Base-by-base conservation (phyloP, 768 basidiomycete species). In the Phaeotremella fagi region DNA sequence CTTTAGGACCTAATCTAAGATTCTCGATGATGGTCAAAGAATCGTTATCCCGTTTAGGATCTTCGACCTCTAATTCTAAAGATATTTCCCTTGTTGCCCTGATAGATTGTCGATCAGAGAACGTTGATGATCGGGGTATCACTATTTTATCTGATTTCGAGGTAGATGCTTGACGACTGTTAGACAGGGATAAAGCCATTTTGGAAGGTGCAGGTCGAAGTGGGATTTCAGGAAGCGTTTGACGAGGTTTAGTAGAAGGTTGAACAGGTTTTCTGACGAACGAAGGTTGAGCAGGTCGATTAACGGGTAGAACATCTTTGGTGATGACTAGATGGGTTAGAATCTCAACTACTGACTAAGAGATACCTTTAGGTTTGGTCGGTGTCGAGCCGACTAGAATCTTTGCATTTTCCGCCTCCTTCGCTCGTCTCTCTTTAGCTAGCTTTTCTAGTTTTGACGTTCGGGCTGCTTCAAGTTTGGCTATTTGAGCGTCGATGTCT, bases 1-100 rank as follows among this genome's bases (percentile, higher is more conserved):
- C 84, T 45, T 78, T 78, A 6, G 92, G 90, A 0, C 92, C 92
- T 42, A 83, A 78, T 58, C 82, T 75, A 14, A 99, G 78, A 25
- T 85, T 82, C 60, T 95, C 87, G 5, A 92, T 73, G 16, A 97
- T 73, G 0, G 82, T 81, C 37, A 73, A 41, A 27, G 44, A 47
- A 25, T 64, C 64, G 26, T 55, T 42, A 41, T 71, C 70, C 51
- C 68, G 51, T 53, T 41, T 51, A 25, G 45, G 24, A 15, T 51
- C 48, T n/a, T 45, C 45, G 15, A 22, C 50, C 26, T 50, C 52
- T 33, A 47, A 41, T 45, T 52, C 52, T n/a, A n/a, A n/a, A n/a
- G n/a, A n/a, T n/a, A n/a, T n/a, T n/a, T n/a, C n/a, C n/a, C n/a
- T n/a, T n/a, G n/a, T n/a, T n/a, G n/a, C n/a, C 5, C 29, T 25